Evolutionary conservation across 2,329 filamentous ascomycete genomes (phyloP).

Genomic region (Calonectria ilicicola): DNA sequence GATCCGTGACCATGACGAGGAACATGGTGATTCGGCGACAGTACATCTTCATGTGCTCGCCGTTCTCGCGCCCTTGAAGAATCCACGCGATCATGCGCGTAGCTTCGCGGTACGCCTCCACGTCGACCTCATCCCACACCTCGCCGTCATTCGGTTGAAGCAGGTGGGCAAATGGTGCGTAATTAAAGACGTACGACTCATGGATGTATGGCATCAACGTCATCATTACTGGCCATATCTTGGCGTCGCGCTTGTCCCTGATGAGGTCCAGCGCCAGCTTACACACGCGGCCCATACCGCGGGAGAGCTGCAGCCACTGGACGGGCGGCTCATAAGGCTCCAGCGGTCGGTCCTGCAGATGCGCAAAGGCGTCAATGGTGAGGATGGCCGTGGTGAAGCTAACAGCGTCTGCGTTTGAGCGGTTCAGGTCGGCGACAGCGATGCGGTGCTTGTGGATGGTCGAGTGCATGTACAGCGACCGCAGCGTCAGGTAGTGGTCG

Average conservation of each 20-base stretch:
- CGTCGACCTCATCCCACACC: slow-evolving; percentile 15
- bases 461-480: slow-evolving; percentile 37
- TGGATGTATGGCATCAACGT: slow-evolving; percentile 16
- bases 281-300: slow-evolving; percentile 36
- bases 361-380: slow-evolving; percentile 35
- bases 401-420: slow-evolving; percentile 32
- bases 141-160: slow-evolving; percentile 10
- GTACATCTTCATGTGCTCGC: slow-evolving; percentile 29
- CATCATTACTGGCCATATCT: slow-evolving; percentile 30
- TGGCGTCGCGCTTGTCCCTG: slow-evolving; percentile 20
- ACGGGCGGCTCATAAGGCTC: slow-evolving; percentile 36
- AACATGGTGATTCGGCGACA: slow-evolving; percentile 33
- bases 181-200: neutral
- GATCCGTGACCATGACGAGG: slow-evolving; percentile 31
- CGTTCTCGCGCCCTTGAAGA: slow-evolving; percentile 20
- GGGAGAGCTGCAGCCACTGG: slow-evolving; percentile 40
- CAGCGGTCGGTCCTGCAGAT: slow-evolving; percentile 25
- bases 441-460: slow-evolving; percentile 33
- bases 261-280: slow-evolving; percentile 24
- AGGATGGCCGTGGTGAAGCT: slow-evolving; percentile 38
- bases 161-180: slow-evolving; percentile 30
- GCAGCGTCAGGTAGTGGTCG: slow-evolving; percentile 17
- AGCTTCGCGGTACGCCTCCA: slow-evolving; percentile 28
- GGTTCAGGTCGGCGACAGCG: slow-evolving; percentile 23
- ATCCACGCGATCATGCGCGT: slow-evolving; percentile 34